Evolutionary conservation across 257 asterid species (phyloP).

Genomic region (Cinchona pubescens): DNA sequence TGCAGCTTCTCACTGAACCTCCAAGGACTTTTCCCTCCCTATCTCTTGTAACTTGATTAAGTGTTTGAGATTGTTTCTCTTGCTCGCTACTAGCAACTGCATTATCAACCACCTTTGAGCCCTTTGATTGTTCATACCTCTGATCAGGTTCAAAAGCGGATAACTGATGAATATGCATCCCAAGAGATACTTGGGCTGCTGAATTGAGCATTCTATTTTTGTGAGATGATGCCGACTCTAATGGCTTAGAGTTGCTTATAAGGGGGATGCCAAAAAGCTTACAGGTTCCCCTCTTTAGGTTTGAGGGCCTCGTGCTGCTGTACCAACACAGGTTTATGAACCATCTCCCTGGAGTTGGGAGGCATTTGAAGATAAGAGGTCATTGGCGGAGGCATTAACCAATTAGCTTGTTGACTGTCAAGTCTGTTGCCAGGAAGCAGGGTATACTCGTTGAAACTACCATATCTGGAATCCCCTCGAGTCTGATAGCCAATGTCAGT

Average conservation of each 20-base stretch:
- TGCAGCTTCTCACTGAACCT: constrained; percentile 85
- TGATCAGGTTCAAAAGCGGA: constrained; percentile 47
- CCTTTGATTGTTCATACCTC: constrained; percentile 55
- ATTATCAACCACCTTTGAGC: constrained; percentile 50
- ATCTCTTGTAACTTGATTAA: constrained; percentile 39
- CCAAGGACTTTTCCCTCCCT: constrained; percentile 56
- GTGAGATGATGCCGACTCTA: constrained; percentile 38
- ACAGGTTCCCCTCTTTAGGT: constrained; percentile 64
- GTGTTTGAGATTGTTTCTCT: constrained; percentile 50
- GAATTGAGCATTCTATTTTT: constrained; percentile 34
- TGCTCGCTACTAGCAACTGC: constrained; percentile 43
- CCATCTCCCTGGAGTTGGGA: constrained; percentile 51
- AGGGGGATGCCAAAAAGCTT: constrained; percentile 86
- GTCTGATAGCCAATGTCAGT: constrained; percentile 40
- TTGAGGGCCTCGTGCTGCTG: constrained; percentile 45
- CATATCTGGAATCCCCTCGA: constrained; percentile 49
- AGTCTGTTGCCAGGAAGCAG: constrained; percentile 43
- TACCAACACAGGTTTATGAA: constrained; percentile 37
- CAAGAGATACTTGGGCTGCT: constrained; percentile 26
- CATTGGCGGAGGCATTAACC: constrained; percentile 77
- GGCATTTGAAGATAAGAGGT: constrained; percentile 58
- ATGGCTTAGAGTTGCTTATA: constrained; percentile 32
- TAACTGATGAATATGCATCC: constrained; percentile 38
- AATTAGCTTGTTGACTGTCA: constrained; percentile 56
- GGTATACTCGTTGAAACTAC: constrained; percentile 48